These are phyloP conservation scores for Ophiostoma piceae DNA, from an alignment of 2,329 filamentous ascomycete species.

Conservation along the genomic window DNA sequence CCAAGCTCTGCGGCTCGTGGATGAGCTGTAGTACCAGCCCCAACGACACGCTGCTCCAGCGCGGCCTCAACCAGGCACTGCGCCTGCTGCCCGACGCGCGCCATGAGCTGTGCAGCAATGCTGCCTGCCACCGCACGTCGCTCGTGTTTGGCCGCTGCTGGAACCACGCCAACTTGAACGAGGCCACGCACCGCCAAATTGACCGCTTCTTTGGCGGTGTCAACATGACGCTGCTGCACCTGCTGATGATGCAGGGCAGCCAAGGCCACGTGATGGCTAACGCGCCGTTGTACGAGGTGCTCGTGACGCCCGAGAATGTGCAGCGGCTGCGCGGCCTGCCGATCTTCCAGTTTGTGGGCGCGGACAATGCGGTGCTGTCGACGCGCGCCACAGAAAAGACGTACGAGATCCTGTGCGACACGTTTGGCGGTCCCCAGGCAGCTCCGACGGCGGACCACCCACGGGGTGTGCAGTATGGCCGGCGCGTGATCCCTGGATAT, in stretches of 20 bases:
- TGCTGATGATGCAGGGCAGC: slow-evolving; percentile 53
- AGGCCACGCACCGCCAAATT: slow-evolving; percentile 58
- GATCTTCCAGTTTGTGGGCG: slow-evolving; percentile 51
- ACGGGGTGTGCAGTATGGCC: slow-evolving; percentile 37
- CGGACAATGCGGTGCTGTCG: slow-evolving; percentile 53
- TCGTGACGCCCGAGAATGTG: slow-evolving; percentile 49
- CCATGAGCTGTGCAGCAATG: slow-evolving; percentile 56
- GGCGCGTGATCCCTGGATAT: slow-evolving; percentile 52
- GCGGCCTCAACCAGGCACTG: slow-evolving; percentile 49
- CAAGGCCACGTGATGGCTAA: slow-evolving; percentile 50
- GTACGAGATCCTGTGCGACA: slow-evolving; percentile 49
- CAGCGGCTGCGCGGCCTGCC: slow-evolving; percentile 46
- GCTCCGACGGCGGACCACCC: slow-evolving; percentile 24
- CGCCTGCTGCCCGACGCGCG: slow-evolving; percentile 52
- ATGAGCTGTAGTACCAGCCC: slow-evolving; percentile 47
- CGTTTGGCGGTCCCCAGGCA: slow-evolving; percentile 39
- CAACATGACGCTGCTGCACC: slow-evolving; percentile 52
- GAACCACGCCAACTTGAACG: slow-evolving; percentile 61
- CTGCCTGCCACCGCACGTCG: slow-evolving; percentile 55
- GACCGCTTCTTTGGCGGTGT: slow-evolving; percentile 58
- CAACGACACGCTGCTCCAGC: slow-evolving; percentile 47
- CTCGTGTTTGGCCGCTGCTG: slow-evolving; percentile 60
- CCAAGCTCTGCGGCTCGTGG: slow-evolving; percentile 46
- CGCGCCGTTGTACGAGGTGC: slow-evolving; percentile 41
- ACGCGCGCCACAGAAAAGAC: slow-evolving; percentile 49